Conservation (phyloP, 495 filamentous ascomycete genomes). For the Rostrohypoxylon terebratum region DNA sequence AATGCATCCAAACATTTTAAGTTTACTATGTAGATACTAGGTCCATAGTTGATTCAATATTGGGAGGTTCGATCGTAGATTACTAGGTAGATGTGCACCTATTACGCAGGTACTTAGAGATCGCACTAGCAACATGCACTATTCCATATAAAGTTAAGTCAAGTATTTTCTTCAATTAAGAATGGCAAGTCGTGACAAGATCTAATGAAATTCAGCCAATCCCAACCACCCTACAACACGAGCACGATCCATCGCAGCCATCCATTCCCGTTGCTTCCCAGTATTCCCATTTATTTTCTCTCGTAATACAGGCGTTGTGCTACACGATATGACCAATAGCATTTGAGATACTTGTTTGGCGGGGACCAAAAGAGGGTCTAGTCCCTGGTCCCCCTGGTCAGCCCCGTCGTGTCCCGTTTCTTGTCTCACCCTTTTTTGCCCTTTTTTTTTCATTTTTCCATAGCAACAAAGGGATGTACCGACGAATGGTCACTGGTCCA, state of each 20-base stretch:
- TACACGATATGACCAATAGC: too few relatives aligned
- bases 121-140: neutral
- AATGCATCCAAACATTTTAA: neutral
- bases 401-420: neutral
- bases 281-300: neutral
- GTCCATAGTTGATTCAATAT: neutral
- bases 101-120: neutral
- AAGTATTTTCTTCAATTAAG: conserved; percentile 7
- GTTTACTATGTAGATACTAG: neutral
- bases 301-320: too few relatives aligned
- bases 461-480: conserved; percentile 13
- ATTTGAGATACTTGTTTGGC: neutral
- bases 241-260: conserved; percentile 29
- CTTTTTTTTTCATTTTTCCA: conserved; percentile 31
- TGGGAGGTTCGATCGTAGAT: neutral
- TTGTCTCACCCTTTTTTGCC: conserved; percentile 38
- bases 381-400: conserved; percentile 2
- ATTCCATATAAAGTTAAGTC: neutral
- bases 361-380: neutral
- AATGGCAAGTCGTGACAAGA: conserved; percentile 2
- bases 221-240: conserved; percentile 34
- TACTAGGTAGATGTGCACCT: too few relatives aligned
- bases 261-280: neutral
- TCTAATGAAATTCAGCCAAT: neutral
- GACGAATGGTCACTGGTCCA: neutral